Percentiles rank a stretch among this genome's conserved stretches.
These are phyloP conservation scores for Onygenales sp. DNA, from an alignment of 2,329 filamentous ascomycete species.

Conservation along the genomic window DNA sequence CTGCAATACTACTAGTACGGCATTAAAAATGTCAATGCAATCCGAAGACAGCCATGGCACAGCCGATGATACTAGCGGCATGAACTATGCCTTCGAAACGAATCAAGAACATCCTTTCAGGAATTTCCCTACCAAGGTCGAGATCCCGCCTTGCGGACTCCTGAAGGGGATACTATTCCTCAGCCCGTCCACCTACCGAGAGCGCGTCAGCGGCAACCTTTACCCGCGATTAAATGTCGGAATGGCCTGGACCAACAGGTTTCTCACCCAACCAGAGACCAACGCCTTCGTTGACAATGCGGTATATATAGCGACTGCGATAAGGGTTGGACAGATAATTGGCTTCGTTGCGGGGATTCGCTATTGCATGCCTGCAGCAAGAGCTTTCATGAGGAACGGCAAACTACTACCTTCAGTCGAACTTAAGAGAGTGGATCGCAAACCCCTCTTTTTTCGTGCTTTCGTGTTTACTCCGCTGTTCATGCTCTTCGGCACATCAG, in stretches of 20 bases:
- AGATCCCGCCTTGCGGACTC: conserved; percentile 1
- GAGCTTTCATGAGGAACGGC: too few species aligned
- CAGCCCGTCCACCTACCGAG: neutral
- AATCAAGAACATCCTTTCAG: neutral
- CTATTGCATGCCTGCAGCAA: too few species aligned
- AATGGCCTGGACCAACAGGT: conserved; percentile 16
- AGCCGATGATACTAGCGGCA: too few species aligned
- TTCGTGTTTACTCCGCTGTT: neutral
- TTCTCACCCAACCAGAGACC: conserved; percentile 25
- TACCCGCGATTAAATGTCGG: conserved; percentile 12
- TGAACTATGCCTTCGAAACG: too few species aligned
- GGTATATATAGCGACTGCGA: conserved; percentile 15
- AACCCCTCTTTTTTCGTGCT: too few species aligned
- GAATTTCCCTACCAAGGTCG: neutral
- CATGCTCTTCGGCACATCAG: neutral
- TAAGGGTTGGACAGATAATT: conserved; percentile 4
- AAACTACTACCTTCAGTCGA: too few species aligned
- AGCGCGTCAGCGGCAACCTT: conserved; percentile 2
- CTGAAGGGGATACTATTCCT: neutral
- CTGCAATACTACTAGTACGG: too few species aligned
- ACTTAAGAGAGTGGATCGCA: too few species aligned
- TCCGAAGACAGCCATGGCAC: neutral
- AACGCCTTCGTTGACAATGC: conserved; percentile 20
- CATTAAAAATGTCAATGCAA: too few species aligned
- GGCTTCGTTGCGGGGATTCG: conserved; percentile 13